Percentiles rank a stretch among this genome's conserved stretches.
Conservation (phyloP, 192 early-diverging fungal species). For the Podila minutissima region DNA sequence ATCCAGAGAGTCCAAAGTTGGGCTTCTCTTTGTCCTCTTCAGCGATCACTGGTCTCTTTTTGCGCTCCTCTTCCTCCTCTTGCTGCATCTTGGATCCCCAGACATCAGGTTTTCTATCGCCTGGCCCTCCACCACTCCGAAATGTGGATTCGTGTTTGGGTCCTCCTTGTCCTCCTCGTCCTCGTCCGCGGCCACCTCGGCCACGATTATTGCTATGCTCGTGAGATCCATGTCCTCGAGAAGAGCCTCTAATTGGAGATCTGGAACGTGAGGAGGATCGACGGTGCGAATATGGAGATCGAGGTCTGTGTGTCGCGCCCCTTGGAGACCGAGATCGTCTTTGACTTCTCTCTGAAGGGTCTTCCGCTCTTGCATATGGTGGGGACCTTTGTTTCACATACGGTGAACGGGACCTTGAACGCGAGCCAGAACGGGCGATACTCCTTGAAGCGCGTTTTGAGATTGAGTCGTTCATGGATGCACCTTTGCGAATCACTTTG, state of each 20-base stretch:
- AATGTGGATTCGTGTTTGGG: conserved; percentile 44
- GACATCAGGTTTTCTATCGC: conserved; percentile 28
- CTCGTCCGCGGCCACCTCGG: conserved; percentile 13
- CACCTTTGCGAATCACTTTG: too few species aligned
- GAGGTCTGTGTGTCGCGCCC: background rate
- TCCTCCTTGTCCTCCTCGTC: conserved; percentile 14
- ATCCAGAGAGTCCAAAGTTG: conserved; percentile 88
- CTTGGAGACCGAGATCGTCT: conserved; percentile 15
- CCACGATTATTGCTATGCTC: conserved; percentile 1
- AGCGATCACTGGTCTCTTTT: conserved; percentile 44
- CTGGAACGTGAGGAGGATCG: conserved; percentile 21
- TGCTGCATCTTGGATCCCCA: conserved; percentile 51
- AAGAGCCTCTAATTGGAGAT: conserved; percentile 9
- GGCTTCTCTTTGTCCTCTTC: conserved; percentile 73
- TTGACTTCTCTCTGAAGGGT: background rate
- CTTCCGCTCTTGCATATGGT: background rate
- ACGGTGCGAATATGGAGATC: conserved; percentile 5
- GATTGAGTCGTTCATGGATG: background rate
- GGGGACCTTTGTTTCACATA: background rate
- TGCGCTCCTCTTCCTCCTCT: conserved; percentile 34
- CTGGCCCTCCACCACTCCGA: conserved; percentile 14
- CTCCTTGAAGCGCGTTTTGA: background rate
- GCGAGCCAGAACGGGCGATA: background rate
- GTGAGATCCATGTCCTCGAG: background rate
- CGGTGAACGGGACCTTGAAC: conserved; percentile 38